phyloP scores from a whole-genome alignment of 2,329 filamentous ascomycete genomes.

The Fonsecaea pugnacius region DNA sequence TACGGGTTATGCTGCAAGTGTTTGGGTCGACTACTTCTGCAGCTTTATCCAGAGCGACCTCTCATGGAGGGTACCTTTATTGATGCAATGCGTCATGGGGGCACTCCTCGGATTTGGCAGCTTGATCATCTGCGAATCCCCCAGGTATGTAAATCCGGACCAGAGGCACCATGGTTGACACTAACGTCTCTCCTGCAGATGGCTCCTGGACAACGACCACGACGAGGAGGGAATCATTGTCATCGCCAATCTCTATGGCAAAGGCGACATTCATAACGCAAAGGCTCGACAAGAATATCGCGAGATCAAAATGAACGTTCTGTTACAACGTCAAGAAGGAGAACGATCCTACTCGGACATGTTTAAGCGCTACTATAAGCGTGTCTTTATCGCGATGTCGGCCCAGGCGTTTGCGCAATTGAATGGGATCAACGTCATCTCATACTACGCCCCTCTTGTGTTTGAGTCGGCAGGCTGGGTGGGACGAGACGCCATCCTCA shows the following conservation, averaged over 20 bases:
- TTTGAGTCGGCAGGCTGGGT: conserved; percentile 97
- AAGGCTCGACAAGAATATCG: conserved; percentile 95
- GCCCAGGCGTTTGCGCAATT: conserved; percentile 94
- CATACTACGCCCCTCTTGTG: conserved; percentile 94
- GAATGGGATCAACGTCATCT: conserved; percentile 99
- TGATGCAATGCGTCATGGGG: conserved; percentile 96
- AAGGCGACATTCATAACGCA: conserved; percentile 89
- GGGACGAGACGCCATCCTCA: conserved; percentile 86
- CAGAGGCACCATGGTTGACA: conserved; percentile 31
- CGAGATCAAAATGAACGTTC: conserved; percentile 98
- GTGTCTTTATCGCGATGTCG: conserved; percentile 98
- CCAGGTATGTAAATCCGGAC: conserved; percentile 63
- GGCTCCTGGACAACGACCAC: conserved; percentile 95
- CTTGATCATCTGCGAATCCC: conserved; percentile 93
- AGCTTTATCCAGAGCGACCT: conserved; percentile 82
- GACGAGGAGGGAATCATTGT: conserved; percentile 98
- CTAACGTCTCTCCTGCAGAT: conserved; percentile 61
- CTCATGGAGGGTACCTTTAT: conserved; percentile 86
- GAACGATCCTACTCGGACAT: conserved; percentile 90
- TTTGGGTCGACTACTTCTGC: conserved; percentile 99
- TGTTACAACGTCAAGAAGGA: conserved; percentile 90
- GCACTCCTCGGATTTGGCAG: conserved; percentile 81
- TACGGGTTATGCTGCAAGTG: conserved; percentile 89
- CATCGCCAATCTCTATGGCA: conserved; percentile 95
- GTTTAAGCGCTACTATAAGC: conserved; percentile 89